phyloP scores from a whole-genome alignment of 2,329 filamentous ascomycete genomes.

The Pseudogymnoascus sp. region DNA sequence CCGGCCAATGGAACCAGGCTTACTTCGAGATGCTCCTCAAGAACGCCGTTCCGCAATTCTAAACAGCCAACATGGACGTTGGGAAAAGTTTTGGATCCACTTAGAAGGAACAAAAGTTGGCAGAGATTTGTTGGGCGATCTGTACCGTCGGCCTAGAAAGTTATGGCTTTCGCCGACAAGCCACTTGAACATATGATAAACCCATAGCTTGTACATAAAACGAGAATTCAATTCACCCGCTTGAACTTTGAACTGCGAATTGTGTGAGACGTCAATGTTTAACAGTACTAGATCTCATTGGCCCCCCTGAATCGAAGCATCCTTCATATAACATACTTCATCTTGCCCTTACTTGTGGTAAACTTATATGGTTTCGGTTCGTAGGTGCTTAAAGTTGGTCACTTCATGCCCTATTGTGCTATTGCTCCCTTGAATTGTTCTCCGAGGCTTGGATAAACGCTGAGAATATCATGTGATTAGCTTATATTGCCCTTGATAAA shows the following conservation, averaged over 20 bases:
- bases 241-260: not conserved
- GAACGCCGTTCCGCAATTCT: constrained; percentile 30
- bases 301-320: no score
- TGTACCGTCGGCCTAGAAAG: not conserved
- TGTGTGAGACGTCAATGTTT: not conserved
- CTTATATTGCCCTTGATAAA: no score
- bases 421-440: no score
- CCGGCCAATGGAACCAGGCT: constrained; percentile 37
- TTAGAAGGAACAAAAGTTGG: constrained; percentile 9
- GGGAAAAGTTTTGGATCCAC: not conserved
- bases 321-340: not conserved
- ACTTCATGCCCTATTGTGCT: no score
- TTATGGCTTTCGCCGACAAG: not conserved
- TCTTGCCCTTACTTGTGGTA: not conserved
- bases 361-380: no score
- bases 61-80: constrained; percentile 10
- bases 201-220: constrained; percentile 9
- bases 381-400: no score
- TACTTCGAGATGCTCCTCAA: constrained; percentile 39
- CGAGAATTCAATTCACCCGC: constrained; percentile 1
- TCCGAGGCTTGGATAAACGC: no score
- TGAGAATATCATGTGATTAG: no score
- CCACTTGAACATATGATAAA: constrained; percentile 8
- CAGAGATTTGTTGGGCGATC: constrained; percentile 8
- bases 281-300: not conserved